Evolutionary conservation across 1,284 basidiomycete genomes (phyloP), one percentile per base, ranked within the genome.

Genomic region (Fomes fomentarius): DNA sequence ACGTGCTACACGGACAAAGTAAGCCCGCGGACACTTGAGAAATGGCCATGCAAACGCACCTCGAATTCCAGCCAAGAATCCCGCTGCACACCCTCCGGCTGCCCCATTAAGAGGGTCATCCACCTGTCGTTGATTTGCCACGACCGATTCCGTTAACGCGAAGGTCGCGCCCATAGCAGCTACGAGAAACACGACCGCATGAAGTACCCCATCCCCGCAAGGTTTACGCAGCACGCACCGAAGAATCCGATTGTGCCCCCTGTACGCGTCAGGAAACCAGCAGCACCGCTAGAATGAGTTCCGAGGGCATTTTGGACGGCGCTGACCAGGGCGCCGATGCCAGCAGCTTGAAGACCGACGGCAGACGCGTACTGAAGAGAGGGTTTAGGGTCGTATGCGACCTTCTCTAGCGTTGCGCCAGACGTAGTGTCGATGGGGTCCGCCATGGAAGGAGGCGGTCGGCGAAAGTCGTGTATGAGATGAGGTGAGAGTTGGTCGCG

Each of bases 101-200:
- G 90, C 91, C 51, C 91, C 89, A 69, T 96, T 98, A 64, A 93
- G 69, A 31, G 89, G 78, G 69, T 97, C 95, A 62, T 94, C 81
- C 63, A 83, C 90, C 74, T 87, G 80, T 52, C 95, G 83, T 58
- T 85, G 74, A 74, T 98, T 98, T 56, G 93, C 91, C 17, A 93
- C 84, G 30, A 80, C 74, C 8, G 91, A 78, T 68, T 96, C 91
- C 4, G 91, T 91, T 66, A 89, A 84, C 15, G 93, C 89, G 70
- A 92, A 98, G 25, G 90, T 83, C 58, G 88, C 89, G 40, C 93
- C 95, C 85, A 96, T 91, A n/a, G 91, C 93, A 66, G 93, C 94
- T 95, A 61, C 21, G 44, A 26, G 19, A 21, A 21, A 26, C 5
- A 25, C 21, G 43, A 22, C 17, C 31, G 17, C 24, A 46, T 26